Evolutionary conservation across 768 basidiomycete species (phyloP).

Genomic region (Russula ochroleuca): DNA sequence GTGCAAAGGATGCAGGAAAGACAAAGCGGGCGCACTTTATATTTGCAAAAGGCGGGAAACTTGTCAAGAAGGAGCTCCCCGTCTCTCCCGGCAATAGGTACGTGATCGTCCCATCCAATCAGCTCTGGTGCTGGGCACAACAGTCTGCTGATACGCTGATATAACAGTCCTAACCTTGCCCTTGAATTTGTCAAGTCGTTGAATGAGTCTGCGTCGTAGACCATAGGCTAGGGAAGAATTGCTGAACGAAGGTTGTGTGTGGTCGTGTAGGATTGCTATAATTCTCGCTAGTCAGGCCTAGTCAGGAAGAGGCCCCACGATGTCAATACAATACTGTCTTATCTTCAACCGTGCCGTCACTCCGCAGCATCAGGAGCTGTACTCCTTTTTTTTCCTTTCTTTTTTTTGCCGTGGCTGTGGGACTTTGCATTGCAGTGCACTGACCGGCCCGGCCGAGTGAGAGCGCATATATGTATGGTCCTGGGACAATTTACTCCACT

Average conservation of each 20-base stretch:
- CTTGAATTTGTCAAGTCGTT: constrained; percentile 61
- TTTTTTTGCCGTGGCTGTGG: too few species aligned
- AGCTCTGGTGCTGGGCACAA: background rate
- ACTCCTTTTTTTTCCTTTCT: too few species aligned
- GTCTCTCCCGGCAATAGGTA: constrained; percentile 87
- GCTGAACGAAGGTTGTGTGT: background rate
- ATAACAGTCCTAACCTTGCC: constrained; percentile 53
- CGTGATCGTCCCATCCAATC: constrained; percentile 20
- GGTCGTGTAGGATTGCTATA: background rate
- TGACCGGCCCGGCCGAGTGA: background rate
- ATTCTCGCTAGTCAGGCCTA: background rate
- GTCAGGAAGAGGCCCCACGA: background rate
- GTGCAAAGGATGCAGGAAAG: constrained; percentile 62
- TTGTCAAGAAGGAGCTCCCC: constrained; percentile 78
- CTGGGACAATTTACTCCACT: background rate
- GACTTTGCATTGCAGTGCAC: background rate
- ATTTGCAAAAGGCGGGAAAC: constrained; percentile 86
- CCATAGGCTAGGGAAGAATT: background rate
- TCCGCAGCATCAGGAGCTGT: too few species aligned
- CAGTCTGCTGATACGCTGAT: constrained; percentile 6
- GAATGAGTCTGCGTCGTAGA: constrained; percentile 6
- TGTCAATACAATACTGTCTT: too few species aligned
- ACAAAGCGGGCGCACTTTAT: constrained; percentile 93
- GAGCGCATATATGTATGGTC: background rate
- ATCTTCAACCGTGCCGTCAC: too few species aligned